Conservation (phyloP, 1,284 basidiomycete species). For the Malassezia nana region DNA sequence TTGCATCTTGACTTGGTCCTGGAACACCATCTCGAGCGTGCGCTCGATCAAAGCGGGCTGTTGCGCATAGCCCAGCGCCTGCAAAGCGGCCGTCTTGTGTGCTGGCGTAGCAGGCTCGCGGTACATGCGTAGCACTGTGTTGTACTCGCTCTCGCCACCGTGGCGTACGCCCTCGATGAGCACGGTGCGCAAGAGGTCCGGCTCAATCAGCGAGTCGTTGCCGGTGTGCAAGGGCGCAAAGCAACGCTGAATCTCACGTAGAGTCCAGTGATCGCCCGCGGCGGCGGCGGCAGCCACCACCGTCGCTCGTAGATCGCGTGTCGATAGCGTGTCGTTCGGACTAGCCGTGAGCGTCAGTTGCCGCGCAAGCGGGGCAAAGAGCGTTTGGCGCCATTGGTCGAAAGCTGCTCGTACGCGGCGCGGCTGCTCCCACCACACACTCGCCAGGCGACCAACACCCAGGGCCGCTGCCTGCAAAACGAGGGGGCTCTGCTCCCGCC, state of each 20-base stretch:
- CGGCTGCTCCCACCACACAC: slow-evolving; percentile 77
- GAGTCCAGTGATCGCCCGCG: slow-evolving; percentile 38
- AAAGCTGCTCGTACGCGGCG: slow-evolving; percentile 52
- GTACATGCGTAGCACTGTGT: slow-evolving; percentile 56
- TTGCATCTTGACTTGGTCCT: slow-evolving; percentile 48
- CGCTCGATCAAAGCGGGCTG: slow-evolving; percentile 40
- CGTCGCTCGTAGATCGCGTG: slow-evolving; percentile 64
- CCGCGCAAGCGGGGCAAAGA: slow-evolving; percentile 71
- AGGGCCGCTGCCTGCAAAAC: slow-evolving; percentile 30
- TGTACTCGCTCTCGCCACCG: slow-evolving; percentile 68
- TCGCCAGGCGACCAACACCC: slow-evolving; percentile 38
- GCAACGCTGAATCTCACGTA: slow-evolving; percentile 59
- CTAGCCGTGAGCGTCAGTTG: slow-evolving; percentile 70
- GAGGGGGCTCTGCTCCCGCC: slow-evolving; percentile 49
- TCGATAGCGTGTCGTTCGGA: slow-evolving; percentile 62
- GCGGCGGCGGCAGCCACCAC: slow-evolving; percentile 61
- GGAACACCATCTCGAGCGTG: slow-evolving; percentile 44
- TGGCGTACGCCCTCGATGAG: slow-evolving; percentile 55
- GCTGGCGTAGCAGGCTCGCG: slow-evolving; percentile 55
- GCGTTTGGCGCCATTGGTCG: slow-evolving; percentile 48
- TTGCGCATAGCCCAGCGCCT: slow-evolving; percentile 41
- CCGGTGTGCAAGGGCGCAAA: slow-evolving; percentile 66
- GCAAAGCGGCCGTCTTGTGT: slow-evolving; percentile 49
- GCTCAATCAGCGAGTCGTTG: slow-evolving; percentile 69
- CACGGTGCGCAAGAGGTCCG: slow-evolving; percentile 40